Percentiles rank a stretch among this genome's conserved stretches.
Evolutionary conservation across 2,329 filamentous ascomycete species (phyloP).

Genomic region (Aureobasidium zeae): DNA sequence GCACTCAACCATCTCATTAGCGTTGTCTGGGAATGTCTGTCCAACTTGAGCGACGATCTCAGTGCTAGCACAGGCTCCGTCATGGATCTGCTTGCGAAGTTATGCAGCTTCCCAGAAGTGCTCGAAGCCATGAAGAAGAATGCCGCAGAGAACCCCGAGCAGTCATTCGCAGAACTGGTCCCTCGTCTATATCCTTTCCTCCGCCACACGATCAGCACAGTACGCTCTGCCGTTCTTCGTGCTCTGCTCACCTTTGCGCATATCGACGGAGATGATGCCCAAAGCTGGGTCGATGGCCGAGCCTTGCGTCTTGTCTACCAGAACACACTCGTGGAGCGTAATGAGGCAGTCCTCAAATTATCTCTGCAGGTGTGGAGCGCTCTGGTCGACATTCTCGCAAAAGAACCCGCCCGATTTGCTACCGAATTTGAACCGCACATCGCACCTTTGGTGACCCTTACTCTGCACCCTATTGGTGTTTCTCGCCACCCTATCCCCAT

Average conservation of each 20-base stretch:
- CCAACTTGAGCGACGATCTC: constrained; percentile 90
- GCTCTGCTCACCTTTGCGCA: constrained; percentile 88
- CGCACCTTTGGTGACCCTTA: constrained; percentile 71
- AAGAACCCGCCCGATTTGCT: constrained; percentile 54
- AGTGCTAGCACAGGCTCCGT: constrained; percentile 96
- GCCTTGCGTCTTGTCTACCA: constrained; percentile 86
- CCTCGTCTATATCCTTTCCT: constrained; percentile 93
- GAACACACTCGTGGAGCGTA: constrained; percentile 87
- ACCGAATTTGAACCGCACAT: constrained; percentile 67
- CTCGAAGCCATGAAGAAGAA: constrained; percentile 89
- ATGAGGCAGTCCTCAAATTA: constrained; percentile 68
- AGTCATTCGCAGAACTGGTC: constrained; percentile 86
- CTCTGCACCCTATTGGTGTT: constrained; percentile 85
- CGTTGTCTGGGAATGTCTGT: constrained; percentile 95
- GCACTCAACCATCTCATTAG: constrained; percentile 75
- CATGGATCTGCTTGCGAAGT: constrained; percentile 92
- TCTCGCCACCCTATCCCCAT: constrained; percentile 85
- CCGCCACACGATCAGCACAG: constrained; percentile 91
- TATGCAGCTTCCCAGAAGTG: constrained; percentile 90
- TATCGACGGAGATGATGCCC: constrained; percentile 67
- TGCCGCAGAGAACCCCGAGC: constrained; percentile 69
- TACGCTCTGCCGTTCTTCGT: constrained; percentile 84
- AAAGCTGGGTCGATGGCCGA: constrained; percentile 86
- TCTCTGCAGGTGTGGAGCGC: constrained; percentile 84
- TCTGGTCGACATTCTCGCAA: constrained; percentile 58